These are phyloP conservation scores for Metschnikowia koreensis DNA, from an alignment of 805 yeast genomes.

Conservation along the genomic window DNA sequence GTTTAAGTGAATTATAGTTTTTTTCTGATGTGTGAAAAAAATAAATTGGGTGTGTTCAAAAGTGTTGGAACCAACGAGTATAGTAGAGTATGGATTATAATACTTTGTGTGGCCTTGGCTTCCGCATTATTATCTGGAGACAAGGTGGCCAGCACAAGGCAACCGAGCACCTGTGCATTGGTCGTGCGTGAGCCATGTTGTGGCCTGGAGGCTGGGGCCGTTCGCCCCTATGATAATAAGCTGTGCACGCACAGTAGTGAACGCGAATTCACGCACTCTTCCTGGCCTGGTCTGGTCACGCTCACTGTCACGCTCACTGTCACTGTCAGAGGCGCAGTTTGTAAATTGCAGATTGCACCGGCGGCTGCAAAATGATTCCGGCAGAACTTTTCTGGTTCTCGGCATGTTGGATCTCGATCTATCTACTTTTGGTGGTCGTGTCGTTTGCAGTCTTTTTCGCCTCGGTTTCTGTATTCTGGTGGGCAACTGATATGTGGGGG, in stretches of 20 bases:
- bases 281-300: neutral
- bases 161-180: neutral
- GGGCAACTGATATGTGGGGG: neutral
- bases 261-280: too few relatives aligned
- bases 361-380: neutral
- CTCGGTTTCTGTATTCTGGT: neutral
- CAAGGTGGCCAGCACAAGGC: conserved; percentile 1
- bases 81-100: neutral
- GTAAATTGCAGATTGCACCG: neutral
- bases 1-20: neutral
- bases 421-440: neutral
- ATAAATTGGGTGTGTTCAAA: neutral
- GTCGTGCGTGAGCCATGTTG: conserved; percentile 11
- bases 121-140: too few relatives aligned
- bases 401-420: neutral
- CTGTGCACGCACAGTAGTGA: too few relatives aligned
- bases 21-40: too few relatives aligned
- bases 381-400: neutral
- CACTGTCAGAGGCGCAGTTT: neutral
- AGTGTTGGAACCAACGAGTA: too few relatives aligned
- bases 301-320: neutral
- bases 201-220: too few relatives aligned
- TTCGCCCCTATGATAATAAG: too few relatives aligned
- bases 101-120: neutral
- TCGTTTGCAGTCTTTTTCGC: neutral